Conservation (phyloP, 176 grass and related monocot genomes). For the Oryza officinalis region DNA sequence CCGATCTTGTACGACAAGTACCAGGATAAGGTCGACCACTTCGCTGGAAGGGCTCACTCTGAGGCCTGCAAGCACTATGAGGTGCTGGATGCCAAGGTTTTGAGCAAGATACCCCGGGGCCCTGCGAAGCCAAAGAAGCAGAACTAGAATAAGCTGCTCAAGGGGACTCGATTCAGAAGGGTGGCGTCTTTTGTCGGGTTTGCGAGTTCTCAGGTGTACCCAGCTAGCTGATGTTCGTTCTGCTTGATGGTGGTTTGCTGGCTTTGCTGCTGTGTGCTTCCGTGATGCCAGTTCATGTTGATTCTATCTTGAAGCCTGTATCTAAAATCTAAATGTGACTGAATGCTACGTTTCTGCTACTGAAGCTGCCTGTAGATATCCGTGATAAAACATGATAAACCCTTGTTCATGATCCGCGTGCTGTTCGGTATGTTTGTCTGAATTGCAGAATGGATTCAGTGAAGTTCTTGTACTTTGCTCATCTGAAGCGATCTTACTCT, state of each 20-base stretch:
- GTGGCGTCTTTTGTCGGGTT: not conserved
- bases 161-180: not conserved
- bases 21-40: slow-evolving; percentile 79
- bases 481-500: too few relatives aligned
- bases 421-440: not conserved
- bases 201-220: not conserved
- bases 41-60: slow-evolving; percentile 53
- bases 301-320: not conserved
- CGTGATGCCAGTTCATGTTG: slow-evolving; percentile 3
- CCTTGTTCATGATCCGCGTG: not conserved
- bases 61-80: slow-evolving; percentile 72
- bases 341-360: slow-evolving; percentile 2
- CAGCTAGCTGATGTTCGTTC: not conserved
- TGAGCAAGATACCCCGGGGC: slow-evolving; percentile 80
- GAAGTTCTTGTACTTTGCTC: too few relatives aligned
- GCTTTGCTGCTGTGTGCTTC: not conserved
- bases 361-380: slow-evolving; percentile 25
- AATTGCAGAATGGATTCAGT: not conserved
- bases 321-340: not conserved
- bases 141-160: slow-evolving; percentile 23
- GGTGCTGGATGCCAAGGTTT: slow-evolving; percentile 58
- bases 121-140: slow-evolving; percentile 59
- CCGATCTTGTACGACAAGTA: slow-evolving; percentile 86
- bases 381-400: slow-evolving; percentile 22
- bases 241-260: not conserved